Conservation (phyloP, 106 monocot genomes). For the Allium fistulosum region DNA sequence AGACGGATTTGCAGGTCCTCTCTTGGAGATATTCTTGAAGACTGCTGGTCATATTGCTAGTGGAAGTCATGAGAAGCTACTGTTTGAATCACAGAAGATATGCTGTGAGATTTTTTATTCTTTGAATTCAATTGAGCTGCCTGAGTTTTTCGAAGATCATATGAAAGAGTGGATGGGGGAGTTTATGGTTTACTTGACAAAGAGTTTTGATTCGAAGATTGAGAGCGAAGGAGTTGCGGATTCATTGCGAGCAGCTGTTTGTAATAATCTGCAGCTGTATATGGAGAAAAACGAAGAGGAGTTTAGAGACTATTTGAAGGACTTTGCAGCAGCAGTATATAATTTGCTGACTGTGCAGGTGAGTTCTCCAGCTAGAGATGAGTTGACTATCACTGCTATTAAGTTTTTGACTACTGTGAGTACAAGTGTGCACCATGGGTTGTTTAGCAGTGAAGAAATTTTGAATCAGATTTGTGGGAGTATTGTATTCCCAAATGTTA, state of each 20-base stretch:
- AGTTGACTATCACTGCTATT: slow-evolving; percentile 70
- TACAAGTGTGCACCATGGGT: slow-evolving; percentile 82
- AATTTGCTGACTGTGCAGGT: slow-evolving; percentile 31
- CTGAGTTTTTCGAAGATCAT: slow-evolving; percentile 97
- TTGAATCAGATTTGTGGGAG: slow-evolving; percentile 72
- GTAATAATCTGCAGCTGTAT: slow-evolving; percentile 89
- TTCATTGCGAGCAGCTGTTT: slow-evolving; percentile 65
- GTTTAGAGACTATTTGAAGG: slow-evolving; percentile 69
- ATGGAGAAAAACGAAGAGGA: slow-evolving; percentile 99
- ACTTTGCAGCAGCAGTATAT: slow-evolving; percentile 75
- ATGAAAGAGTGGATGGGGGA: slow-evolving; percentile 96
- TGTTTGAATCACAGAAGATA: slow-evolving; percentile 80
- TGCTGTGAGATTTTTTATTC: slow-evolving; percentile 94
- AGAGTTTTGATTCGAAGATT: slow-evolving; percentile 26
- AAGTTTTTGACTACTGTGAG: slow-evolving; percentile 86
- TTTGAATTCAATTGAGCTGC: slow-evolving; percentile 84
- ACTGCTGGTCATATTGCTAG: slow-evolving; percentile 39
- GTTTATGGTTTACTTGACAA: slow-evolving; percentile 59
- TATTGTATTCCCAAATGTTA: slow-evolving; percentile 82
- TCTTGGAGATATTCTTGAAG: slow-evolving; percentile 72
- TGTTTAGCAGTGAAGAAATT: slow-evolving; percentile 57
- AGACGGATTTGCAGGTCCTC: slow-evolving; percentile 64
- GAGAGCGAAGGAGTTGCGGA: slow-evolving; percentile 72
- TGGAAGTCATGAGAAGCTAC: slow-evolving; percentile 20
- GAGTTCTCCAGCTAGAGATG: slow-evolving; percentile 51